Evolutionary conservation across 2,329 filamentous ascomycete genomes (phyloP).

Genomic region (Calcarisporium arbuscula): DNA sequence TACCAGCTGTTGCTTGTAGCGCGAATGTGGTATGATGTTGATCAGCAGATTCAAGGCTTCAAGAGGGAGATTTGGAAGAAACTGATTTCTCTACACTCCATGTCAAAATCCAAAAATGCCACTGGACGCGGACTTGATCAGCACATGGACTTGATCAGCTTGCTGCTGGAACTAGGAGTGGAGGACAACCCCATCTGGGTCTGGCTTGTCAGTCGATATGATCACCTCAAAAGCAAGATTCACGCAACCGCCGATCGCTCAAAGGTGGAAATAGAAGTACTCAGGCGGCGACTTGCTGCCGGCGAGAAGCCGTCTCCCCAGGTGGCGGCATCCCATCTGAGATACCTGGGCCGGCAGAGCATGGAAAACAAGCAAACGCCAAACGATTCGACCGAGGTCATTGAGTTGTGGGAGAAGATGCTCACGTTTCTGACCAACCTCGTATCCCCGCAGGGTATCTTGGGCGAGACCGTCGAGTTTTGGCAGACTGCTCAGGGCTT

Average conservation of each 20-base stretch:
- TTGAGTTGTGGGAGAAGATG: constrained; percentile 92
- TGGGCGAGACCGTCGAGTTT: constrained; percentile 88
- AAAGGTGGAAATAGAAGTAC: constrained; percentile 85
- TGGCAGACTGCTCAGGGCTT: constrained; percentile 91
- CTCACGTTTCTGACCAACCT: constrained; percentile 66
- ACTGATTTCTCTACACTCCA: constrained; percentile 61
- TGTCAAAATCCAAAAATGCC: constrained; percentile 40
- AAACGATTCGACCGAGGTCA: constrained; percentile 72
- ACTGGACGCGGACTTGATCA: constrained; percentile 62
- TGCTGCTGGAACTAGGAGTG: constrained; percentile 88
- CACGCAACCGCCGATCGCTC: constrained; percentile 74
- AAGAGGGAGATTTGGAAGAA: constrained; percentile 86
- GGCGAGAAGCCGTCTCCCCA: constrained; percentile 65
- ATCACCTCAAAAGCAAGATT: constrained; percentile 83
- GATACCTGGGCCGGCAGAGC: constrained; percentile 62
- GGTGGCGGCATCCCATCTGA: constrained; percentile 67
- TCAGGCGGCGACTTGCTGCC: constrained; percentile 72
- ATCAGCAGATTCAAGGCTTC: constrained; percentile 77
- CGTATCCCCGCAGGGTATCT: constrained; percentile 70
- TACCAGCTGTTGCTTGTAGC: constrained; percentile 84
- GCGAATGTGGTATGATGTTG: constrained; percentile 92
- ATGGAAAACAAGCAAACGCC: constrained; percentile 54
- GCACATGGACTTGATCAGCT: constrained; percentile 83
- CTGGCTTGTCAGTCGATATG: constrained; percentile 86
- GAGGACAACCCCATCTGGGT: constrained; percentile 96